Conservation (phyloP, 768 basidiomycete species). For the Lepiota brunneoincarnata region DNA sequence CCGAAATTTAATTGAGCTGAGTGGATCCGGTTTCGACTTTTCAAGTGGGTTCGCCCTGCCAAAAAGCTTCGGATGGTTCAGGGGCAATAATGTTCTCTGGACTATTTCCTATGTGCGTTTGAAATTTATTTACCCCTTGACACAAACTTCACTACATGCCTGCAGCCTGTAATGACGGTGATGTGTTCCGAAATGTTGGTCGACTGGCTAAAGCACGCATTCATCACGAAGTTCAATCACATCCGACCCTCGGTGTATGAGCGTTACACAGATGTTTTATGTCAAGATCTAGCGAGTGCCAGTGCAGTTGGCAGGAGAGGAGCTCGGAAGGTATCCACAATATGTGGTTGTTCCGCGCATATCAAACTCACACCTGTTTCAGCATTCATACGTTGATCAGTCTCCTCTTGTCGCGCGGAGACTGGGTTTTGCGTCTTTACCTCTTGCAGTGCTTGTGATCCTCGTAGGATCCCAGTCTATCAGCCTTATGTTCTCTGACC, state of each 20-base stretch:
- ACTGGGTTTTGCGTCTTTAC: conserved; percentile 90
- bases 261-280: conserved; percentile 92
- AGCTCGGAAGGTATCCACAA: conserved; percentile 58
- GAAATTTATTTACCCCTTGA: background rate
- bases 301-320: conserved; percentile 67
- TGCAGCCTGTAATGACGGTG: conserved; percentile 88
- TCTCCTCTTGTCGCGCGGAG: conserved; percentile 92
- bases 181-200: conserved; percentile 90
- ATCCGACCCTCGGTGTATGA: conserved; percentile 95
- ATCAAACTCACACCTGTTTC: conserved; percentile 5
- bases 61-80: conserved; percentile 82
- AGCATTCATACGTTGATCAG: conserved; percentile 93
- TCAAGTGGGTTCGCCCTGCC: conserved; percentile 71
- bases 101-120: conserved; percentile 83
- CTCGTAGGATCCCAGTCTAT: conserved; percentile 76
- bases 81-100: conserved; percentile 76
- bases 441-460: conserved; percentile 80
- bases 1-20: conserved; percentile 92
- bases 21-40: conserved; percentile 85
- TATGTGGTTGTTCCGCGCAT: background rate
- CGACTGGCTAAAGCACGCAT: conserved; percentile 99
- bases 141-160: background rate
- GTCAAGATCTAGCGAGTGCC: conserved; percentile 84
- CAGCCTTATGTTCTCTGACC: conserved; percentile 53
- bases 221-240: conserved; percentile 99